These are phyloP conservation scores for Penicillium pancosmium DNA, from an alignment of 495 filamentous ascomycete genomes.

Conservation along the genomic window DNA sequence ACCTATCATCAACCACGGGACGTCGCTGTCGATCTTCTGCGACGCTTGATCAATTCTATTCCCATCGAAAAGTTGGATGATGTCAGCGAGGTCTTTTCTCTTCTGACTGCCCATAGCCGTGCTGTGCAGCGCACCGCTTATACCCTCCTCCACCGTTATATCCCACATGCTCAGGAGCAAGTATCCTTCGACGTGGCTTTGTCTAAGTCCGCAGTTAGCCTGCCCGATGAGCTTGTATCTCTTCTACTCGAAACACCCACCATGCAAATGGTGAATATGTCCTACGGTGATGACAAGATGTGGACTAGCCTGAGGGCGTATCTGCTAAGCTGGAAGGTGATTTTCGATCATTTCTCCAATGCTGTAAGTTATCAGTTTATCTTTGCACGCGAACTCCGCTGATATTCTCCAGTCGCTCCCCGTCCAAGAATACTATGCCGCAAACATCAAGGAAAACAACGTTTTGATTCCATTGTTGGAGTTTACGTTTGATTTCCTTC, in stretches of 20 bases:
- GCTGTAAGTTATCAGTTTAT: constrained; percentile 50
- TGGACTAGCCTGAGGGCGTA: constrained; percentile 65
- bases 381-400: constrained; percentile 12
- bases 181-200: constrained; percentile 80
- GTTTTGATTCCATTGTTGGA: constrained; percentile 70
- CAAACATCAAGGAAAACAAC: constrained; percentile 72
- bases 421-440: constrained; percentile 76
- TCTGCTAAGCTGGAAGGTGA: constrained; percentile 86
- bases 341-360: constrained; percentile 83
- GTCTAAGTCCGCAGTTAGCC: constrained; percentile 66
- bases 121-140: constrained; percentile 81
- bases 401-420: constrained; percentile 62
- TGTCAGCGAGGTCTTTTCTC: constrained; percentile 63
- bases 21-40: constrained; percentile 70
- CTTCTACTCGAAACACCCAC: constrained; percentile 59
- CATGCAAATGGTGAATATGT: constrained; percentile 51
- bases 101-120: constrained; percentile 75
- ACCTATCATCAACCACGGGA: constrained; percentile 63
- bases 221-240: constrained; percentile 72
- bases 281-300: constrained; percentile 39
- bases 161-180: constrained; percentile 78
- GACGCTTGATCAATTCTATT: constrained; percentile 62
- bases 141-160: constrained; percentile 72
- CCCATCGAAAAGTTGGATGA: constrained; percentile 58
- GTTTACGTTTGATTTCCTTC: constrained; percentile 81